These are phyloP conservation scores for Helotiales sp. DNA, from an alignment of 2,329 filamentous ascomycete species.

Conservation along the genomic window DNA sequence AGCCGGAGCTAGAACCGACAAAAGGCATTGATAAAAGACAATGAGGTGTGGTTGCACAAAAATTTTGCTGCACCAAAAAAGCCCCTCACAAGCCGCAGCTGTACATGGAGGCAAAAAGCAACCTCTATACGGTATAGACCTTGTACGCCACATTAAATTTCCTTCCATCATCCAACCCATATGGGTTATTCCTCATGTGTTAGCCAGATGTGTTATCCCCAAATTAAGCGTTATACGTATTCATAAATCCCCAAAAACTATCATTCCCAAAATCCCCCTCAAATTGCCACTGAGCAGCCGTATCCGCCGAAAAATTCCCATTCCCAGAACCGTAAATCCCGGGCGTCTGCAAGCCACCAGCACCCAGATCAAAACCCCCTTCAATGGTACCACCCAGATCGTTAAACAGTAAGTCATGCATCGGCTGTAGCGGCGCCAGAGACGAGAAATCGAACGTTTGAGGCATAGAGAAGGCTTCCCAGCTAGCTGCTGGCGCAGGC, in stretches of 20 bases:
- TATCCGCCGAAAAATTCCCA: slow-evolving; percentile 4
- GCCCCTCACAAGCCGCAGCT: background rate
- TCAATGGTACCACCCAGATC: slow-evolving; percentile 47
- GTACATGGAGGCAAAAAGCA: background rate
- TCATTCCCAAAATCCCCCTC: slow-evolving; percentile 60
- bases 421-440: slow-evolving; percentile 61
- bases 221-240: slow-evolving; percentile 44
- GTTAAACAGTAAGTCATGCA: slow-evolving; percentile 62
- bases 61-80: background rate
- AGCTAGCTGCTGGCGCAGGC: slow-evolving; percentile 18
- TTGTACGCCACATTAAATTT: background rate
- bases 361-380: slow-evolving; percentile 15
- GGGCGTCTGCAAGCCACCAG: slow-evolving; percentile 14
- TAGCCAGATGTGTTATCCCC: too few relatives aligned
- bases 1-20: too few relatives aligned
- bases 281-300: slow-evolving; percentile 52
- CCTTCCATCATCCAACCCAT: background rate
- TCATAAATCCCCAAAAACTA: slow-evolving; percentile 61
- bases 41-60: background rate
- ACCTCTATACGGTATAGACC: background rate
- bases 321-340: slow-evolving; percentile 4
- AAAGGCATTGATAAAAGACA: background rate
- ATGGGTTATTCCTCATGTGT: too few relatives aligned
- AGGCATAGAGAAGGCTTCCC: slow-evolving; percentile 27
- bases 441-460: slow-evolving; percentile 53